These are phyloP conservation scores for Pestalotiopsis sp. DNA, from an alignment of 2,329 filamentous ascomycete species.

Conservation along the genomic window DNA sequence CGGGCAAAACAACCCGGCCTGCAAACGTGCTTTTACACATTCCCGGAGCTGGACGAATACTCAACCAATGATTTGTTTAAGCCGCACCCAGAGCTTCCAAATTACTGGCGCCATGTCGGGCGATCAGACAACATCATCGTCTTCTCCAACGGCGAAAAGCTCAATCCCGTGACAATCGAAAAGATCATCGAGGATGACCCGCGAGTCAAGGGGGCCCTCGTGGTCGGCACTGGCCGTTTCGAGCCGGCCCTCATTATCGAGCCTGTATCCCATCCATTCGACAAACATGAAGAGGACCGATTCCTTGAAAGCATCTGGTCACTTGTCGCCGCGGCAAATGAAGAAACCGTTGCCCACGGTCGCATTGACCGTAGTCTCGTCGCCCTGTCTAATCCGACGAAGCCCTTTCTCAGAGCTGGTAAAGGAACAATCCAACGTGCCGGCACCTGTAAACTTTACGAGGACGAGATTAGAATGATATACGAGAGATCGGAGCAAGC, in stretches of 20 bases:
- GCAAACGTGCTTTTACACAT: constrained; percentile 22
- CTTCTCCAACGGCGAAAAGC: constrained; percentile 11
- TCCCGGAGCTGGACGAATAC: constrained; percentile 1
- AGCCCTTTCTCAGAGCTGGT: constrained; percentile 43
- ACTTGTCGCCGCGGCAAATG: constrained; percentile 41
- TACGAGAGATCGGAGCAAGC: constrained; percentile 30
- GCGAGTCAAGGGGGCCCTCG: constrained; percentile 40
- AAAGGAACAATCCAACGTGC: constrained; percentile 50
- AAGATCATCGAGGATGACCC: constrained; percentile 38
- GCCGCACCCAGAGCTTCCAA: constrained; percentile 3
- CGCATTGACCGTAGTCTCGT: constrained; percentile 43
- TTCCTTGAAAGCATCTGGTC: constrained; percentile 48
- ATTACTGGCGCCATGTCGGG: constrained; percentile 26
- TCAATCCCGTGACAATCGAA: constrained; percentile 34
- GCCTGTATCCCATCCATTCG: constrained; percentile 31
- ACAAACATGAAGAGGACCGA: constrained; percentile 23
- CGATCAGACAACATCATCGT: constrained; percentile 18
- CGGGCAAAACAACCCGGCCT: constrained; percentile 35
- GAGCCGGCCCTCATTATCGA: constrained; percentile 51
- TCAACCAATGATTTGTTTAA: background rate
- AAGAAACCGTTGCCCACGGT: constrained; percentile 45
- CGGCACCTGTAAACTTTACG: constrained; percentile 40
- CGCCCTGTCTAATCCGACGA: constrained; percentile 37
- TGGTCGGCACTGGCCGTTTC: constrained; percentile 47
- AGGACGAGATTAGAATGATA: constrained; percentile 42